A percentile compares a stretch with the other conserved stretches of the same genome.
phyloP scores from a whole-genome alignment of 2,329 filamentous ascomycete species.

The Trichoderma pleuroti region DNA sequence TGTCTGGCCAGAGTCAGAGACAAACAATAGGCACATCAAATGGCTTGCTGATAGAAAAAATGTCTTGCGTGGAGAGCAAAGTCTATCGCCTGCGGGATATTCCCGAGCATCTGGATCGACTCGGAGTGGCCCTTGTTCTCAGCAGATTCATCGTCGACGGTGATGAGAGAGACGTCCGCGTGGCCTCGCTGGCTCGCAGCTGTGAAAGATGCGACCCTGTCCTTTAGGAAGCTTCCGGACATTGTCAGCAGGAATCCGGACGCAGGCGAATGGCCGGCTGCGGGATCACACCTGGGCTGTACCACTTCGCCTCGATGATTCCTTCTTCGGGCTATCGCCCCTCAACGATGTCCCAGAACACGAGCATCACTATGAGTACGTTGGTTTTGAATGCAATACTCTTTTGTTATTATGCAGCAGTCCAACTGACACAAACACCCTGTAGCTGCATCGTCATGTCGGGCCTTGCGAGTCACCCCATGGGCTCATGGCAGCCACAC shows the following conservation, averaged over 20 bases:
- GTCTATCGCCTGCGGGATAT: background rate
- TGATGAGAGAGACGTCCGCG: background rate
- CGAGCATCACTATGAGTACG: background rate
- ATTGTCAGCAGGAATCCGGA: background rate
- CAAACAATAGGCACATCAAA: background rate
- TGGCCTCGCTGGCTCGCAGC: background rate
- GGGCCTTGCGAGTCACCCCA: slow-evolving; percentile 13
- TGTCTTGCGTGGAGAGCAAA: background rate
- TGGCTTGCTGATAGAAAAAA: background rate
- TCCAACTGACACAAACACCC: background rate
- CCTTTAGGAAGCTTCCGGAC: background rate
- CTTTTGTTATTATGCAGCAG: background rate
- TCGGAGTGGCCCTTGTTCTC: background rate
- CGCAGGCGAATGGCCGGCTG: background rate
- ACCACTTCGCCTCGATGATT: background rate
- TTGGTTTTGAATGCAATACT: background rate
- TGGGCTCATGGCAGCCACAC: slow-evolving; percentile 18
- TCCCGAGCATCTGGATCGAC: background rate
- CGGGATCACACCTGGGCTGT: background rate
- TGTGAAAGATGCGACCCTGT: slow-evolving; percentile 1
- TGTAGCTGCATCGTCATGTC: slow-evolving; percentile 18
- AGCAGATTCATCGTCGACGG: background rate
- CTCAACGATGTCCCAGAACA: background rate
- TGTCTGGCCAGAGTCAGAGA: background rate
- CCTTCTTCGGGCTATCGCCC: background rate